These are phyloP conservation scores for Vicia faba DNA, from an alignment of 306 rosid species.

Conservation along the genomic window DNA sequence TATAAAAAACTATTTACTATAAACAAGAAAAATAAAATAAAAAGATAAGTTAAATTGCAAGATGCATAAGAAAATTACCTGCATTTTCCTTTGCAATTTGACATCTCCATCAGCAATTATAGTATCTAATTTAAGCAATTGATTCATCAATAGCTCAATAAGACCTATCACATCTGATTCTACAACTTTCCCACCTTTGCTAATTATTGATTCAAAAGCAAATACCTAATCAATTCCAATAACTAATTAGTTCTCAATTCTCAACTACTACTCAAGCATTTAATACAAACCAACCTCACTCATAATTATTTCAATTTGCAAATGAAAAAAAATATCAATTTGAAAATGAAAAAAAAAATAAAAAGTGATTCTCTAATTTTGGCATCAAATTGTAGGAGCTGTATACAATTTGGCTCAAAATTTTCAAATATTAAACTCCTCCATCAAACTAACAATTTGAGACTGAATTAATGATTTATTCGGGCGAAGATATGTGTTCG, in stretches of 20 bases:
- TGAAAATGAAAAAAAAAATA: neutral
- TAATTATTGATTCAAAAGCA: constrained; percentile 75
- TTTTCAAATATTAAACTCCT: neutral
- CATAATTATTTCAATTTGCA: neutral
- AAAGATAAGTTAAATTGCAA: neutral
- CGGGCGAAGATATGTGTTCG: no score
- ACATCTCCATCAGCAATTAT: constrained; percentile 87
- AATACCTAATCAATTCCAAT: constrained; percentile 63
- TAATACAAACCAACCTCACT: constrained; percentile 24
- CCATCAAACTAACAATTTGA: neutral
- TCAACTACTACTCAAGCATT: constrained; percentile 30
- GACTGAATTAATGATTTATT: neutral
- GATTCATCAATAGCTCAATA: constrained; percentile 86
- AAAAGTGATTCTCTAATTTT: neutral
- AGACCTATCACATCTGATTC: constrained; percentile 73
- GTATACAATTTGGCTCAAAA: neutral
- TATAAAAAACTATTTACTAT: no score
- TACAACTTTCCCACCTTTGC: constrained; percentile 77
- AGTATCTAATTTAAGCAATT: constrained; percentile 82
- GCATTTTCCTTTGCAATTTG: constrained; percentile 96
- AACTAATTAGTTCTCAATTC: constrained; percentile 31
- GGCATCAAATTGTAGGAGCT: neutral
- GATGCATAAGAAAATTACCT: constrained; percentile 51
- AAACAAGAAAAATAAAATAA: neutral
- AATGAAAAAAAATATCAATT: no score